A percentile compares a stretch with the other conserved stretches of the same genome.
phyloP scores from a whole-genome alignment of 352 stramenopile genomes.

The Pythium grandisporangium region DNA sequence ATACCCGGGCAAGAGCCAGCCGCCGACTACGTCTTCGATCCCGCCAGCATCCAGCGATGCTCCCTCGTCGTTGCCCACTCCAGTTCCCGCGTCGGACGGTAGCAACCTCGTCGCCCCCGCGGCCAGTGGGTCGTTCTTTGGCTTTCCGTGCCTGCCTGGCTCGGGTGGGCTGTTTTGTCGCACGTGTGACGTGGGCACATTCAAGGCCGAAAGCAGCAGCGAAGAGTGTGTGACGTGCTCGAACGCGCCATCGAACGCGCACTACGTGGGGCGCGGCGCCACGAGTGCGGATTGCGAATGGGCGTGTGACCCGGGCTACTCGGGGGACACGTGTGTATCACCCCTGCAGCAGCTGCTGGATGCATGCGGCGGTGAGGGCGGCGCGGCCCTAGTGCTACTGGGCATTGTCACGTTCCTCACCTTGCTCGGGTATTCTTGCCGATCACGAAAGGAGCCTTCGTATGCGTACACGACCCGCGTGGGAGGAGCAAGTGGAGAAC shows the following conservation, averaged over 20 bases:
- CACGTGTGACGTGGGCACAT: constrained; percentile 43
- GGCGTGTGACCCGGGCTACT: constrained; percentile 73
- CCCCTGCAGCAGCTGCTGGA: constrained; percentile 69
- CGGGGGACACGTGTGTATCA: constrained; percentile 57
- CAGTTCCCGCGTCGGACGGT: no score
- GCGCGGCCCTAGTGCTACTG: constrained; percentile 56
- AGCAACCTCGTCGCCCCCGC: constrained; percentile 8
- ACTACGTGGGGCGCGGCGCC: constrained; percentile 42
- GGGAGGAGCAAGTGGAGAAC: constrained; percentile 33
- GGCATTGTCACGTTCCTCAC: constrained; percentile 65
- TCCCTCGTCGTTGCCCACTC: no score
- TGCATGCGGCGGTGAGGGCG: constrained; percentile 64
- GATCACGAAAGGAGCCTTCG: constrained; percentile 56
- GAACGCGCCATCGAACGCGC: constrained; percentile 57
- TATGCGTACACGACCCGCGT: constrained; percentile 40
- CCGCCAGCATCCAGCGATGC: no score
- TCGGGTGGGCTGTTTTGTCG: constrained; percentile 69
- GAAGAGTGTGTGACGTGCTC: constrained; percentile 52
- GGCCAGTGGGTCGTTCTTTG: constrained; percentile 59
- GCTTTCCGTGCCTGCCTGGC: constrained; percentile 68
- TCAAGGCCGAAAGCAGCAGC: constrained; percentile 74
- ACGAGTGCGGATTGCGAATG: constrained; percentile 51
- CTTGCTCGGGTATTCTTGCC: constrained; percentile 58
- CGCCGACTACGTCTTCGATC: constrained; percentile 7
- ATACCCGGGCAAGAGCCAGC: not conserved